Conservation (phyloP, 768 basidiomycete species). For the Rhodotorula paludigena region DNA sequence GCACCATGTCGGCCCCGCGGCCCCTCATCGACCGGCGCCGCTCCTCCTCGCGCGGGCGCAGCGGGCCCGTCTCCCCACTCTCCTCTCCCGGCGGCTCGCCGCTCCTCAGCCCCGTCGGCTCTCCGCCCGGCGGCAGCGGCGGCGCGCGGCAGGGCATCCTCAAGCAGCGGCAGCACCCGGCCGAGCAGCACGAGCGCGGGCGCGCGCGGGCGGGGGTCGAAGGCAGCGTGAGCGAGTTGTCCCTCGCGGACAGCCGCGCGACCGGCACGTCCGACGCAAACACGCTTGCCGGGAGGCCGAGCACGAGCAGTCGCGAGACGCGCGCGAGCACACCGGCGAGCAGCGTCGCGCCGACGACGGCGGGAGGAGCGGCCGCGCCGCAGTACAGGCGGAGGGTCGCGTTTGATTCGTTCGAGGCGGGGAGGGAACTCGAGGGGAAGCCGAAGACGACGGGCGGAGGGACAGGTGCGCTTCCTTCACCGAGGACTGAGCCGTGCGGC, state of each 20-base stretch:
- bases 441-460: constrained; percentile 32
- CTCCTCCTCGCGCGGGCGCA: constrained; percentile 13
- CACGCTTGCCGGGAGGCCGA: background rate
- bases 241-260: background rate
- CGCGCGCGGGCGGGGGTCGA: background rate
- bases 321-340: background rate
- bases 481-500: background rate
- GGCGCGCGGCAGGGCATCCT: background rate
- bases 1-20: too few species aligned
- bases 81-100: background rate
- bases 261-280: background rate
- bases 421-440: constrained; percentile 41
- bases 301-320: too few species aligned
- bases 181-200: background rate
- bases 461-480: constrained; percentile 14
- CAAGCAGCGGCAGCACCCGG: constrained; percentile 1
- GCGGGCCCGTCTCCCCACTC: constrained; percentile 2
- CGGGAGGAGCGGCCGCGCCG: too few species aligned
- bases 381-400: constrained; percentile 47
- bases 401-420: constrained; percentile 48
- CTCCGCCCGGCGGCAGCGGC: too few species aligned
- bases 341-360: background rate
- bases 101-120: background rate
- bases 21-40: constrained; percentile 21
- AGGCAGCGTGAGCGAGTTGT: background rate